Evolutionary conservation across 2,329 filamentous ascomycete genomes (phyloP), one percentile per base, ranked within the genome.

Genomic region (Claviceps fusiformis): DNA sequence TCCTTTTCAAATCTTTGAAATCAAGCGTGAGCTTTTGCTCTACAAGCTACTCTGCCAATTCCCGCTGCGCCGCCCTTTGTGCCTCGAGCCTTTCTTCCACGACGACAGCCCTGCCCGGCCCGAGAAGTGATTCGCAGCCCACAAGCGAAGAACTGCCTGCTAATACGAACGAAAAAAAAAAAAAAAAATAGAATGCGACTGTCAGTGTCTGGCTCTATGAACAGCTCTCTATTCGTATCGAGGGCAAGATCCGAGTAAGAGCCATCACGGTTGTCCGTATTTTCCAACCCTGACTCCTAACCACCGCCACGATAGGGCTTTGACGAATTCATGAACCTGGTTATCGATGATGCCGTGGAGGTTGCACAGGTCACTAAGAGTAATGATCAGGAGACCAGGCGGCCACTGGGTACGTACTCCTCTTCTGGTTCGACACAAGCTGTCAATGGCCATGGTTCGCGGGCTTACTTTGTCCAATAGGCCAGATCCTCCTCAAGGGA

Each of bases 301-400:
- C 54, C 3, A 6, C 7, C 35, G 17, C 19, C 19, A 19, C 31
- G 27, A 17, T 5, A 95, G 90, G 91, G 93, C 15, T 98, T 98
- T 62, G 93, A 98, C 69, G 93, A 98, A 72, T 98, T 97, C 75
- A 96, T 98, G 91, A 98, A 98, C 74, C 77, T 98, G 52, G 93
- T 97, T 44, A 81, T 95, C 61, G 93, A 98, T 67, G 90, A 98
- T 64, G 93, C 93, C 35, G 83, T 96, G 56, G 92, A 97, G 73
- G 90, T 98, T 48, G 87, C 85, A 70, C 81, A 89, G 67, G 77
- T 88, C 55, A 90, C 87, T 59, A 95, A 95, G 76, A 83, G 81
- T 17, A 85, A 87, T 62, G 70, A 77, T 46, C 82, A 85, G 61
- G 91, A 95, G 73, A 83, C 82, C 61, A 80, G 91, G 68, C 83